These are phyloP conservation scores for Citrullus mucosospermus DNA, from an alignment of 306 rosid genomes.

Conservation along the genomic window DNA sequence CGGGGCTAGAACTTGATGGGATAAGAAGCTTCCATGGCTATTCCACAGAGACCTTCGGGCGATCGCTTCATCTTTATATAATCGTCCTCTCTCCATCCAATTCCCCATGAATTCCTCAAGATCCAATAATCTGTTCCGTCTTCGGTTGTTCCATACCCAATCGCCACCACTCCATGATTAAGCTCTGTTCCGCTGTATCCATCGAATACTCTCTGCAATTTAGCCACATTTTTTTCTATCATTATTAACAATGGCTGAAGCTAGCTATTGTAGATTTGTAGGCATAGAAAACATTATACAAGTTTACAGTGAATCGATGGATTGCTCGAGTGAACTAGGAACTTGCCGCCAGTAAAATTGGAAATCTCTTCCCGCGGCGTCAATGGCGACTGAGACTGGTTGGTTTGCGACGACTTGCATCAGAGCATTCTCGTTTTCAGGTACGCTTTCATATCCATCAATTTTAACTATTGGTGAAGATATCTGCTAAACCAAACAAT, in stretches of 20 bases:
- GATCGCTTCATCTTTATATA: constrained; percentile 53
- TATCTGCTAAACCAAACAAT: constrained; percentile 12
- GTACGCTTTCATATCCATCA: constrained; percentile 37
- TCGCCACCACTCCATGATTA: constrained; percentile 70
- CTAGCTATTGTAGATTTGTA: neutral
- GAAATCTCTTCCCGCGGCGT: constrained; percentile 35
- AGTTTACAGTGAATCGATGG: neutral
- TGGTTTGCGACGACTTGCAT: constrained; percentile 41
- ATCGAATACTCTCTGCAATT: constrained; percentile 55
- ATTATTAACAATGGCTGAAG: neutral
- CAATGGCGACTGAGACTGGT: constrained; percentile 37
- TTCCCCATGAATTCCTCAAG: constrained; percentile 84
- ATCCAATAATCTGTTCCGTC: constrained; percentile 77
- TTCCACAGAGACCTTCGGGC: constrained; percentile 44
- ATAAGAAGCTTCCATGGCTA: constrained; percentile 54
- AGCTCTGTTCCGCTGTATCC: constrained; percentile 60
- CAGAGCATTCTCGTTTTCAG: constrained; percentile 34
- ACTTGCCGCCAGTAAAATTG: constrained; percentile 36
- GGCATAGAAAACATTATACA: neutral
- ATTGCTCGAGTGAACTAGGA: neutral
- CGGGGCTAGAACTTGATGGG: constrained; percentile 46
- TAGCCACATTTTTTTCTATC: neutral
- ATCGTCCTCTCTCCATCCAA: constrained; percentile 78
- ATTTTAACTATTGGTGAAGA: constrained; percentile 22
- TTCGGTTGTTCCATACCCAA: constrained; percentile 63